These are phyloP conservation scores for Phytophthora sp. DNA, from an alignment of 352 stramenopile species.

Conservation along the genomic window DNA sequence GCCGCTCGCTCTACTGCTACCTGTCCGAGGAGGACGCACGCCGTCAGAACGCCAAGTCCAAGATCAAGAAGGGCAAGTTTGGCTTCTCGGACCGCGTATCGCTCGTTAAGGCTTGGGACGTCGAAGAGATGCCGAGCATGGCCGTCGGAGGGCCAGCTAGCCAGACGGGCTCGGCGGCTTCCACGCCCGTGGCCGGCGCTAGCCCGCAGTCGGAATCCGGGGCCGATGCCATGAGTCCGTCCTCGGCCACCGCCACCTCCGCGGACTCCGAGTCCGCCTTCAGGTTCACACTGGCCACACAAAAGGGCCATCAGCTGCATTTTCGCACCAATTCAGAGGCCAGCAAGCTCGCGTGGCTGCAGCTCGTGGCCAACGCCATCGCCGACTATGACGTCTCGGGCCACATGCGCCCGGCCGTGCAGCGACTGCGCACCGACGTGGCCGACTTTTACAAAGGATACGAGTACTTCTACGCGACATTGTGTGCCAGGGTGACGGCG, in stretches of 20 bases:
- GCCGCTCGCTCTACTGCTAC: conserved; percentile 81
- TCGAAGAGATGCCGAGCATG: conserved; percentile 47
- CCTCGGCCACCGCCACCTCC: not conserved
- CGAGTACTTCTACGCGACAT: conserved; percentile 70
- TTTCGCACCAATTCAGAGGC: conserved; percentile 87
- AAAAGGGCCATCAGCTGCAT: conserved; percentile 86
- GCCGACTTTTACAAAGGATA: conserved; percentile 81
- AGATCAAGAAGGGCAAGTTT: conserved; percentile 91
- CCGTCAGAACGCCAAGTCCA: conserved; percentile 81
- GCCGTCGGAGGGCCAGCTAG: not conserved
- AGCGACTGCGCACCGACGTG: conserved; percentile 53
- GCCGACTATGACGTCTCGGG: conserved; percentile 54
- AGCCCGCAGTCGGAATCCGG: not conserved
- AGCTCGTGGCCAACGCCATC: conserved; percentile 72
- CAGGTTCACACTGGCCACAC: conserved; percentile 81
- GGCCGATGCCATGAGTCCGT: conserved; percentile 3
- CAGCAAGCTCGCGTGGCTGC: conserved; percentile 83
- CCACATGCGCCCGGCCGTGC: conserved; percentile 32
- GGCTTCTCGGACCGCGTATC: conserved; percentile 82
- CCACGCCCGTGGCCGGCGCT: conserved; percentile 19
- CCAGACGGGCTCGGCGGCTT: conserved; percentile 5
- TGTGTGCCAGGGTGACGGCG: conserved; percentile 59
- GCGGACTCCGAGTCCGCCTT: conserved; percentile 52
- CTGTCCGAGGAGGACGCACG: conserved; percentile 81
- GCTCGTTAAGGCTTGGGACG: conserved; percentile 75